Conservation (phyloP, 192 early-diverging fungal species). For the Coemansia biformis region DNA sequence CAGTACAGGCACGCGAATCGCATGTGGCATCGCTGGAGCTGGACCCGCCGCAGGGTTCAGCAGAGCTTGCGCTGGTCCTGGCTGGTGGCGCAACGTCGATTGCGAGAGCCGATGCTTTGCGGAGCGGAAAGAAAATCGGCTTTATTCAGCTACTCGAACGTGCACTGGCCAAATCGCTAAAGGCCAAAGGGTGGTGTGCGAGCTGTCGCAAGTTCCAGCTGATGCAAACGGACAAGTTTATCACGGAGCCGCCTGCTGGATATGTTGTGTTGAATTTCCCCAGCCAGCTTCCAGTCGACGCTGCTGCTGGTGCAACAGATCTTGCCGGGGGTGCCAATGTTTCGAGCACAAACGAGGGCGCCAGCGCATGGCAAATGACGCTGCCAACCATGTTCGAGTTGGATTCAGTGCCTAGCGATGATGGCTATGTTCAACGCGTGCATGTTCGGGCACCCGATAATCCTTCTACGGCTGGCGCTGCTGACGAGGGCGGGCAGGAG, state of each 20-base stretch:
- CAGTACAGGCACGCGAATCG: constrained; percentile 56
- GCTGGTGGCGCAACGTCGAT: constrained; percentile 43
- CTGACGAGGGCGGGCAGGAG: background rate
- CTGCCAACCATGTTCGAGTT: constrained; percentile 19
- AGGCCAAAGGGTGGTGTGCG: constrained; percentile 73
- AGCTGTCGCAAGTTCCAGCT: constrained; percentile 80
- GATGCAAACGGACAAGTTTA: constrained; percentile 63
- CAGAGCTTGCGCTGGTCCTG: constrained; percentile 32
- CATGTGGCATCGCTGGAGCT: constrained; percentile 84
- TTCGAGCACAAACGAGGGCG: background rate
- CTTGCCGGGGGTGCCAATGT: constrained; percentile 1
- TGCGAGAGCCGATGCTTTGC: constrained; percentile 26
- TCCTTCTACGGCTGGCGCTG: no score
- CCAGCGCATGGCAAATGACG: constrained; percentile 39
- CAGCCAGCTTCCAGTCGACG: no score
- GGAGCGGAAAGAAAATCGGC: constrained; percentile 5
- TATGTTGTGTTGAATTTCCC: constrained; percentile 79
- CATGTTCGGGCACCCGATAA: constrained; percentile 6
- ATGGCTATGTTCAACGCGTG: background rate
- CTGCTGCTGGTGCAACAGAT: no score
- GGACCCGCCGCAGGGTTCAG: constrained; percentile 57
- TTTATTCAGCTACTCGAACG: constrained; percentile 24
- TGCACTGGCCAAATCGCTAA: constrained; percentile 17
- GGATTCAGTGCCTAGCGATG: constrained; percentile 1
- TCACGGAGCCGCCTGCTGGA: constrained; percentile 59